Base-by-base conservation (phyloP, 2,329 filamentous ascomycete species). In the Penicillium sp. region DNA sequence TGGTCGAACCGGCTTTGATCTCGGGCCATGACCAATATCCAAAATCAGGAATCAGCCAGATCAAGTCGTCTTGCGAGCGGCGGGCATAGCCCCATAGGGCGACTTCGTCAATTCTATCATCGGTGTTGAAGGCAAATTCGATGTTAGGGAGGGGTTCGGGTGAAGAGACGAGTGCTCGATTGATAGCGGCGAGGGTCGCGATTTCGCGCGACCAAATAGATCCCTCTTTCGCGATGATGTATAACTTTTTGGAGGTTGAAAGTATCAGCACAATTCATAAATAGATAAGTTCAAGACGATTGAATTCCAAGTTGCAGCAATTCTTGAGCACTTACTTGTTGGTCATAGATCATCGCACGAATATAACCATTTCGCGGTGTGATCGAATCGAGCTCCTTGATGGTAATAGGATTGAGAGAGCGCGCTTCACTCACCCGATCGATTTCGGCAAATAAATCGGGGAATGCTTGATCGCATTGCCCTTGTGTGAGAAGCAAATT, bases 41-140 rank as follows among this genome's bases (percentile, higher is more conserved):
- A 59, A 79, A 79, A 58, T 79, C 76, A 0, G 77, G 76, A 47
- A 79, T 76, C 13, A 79, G 63, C 76, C 76, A 79, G 42, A 69
- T 65, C 16, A 71, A 58, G 13, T 68, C 63, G 43, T 75, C 70
- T 12, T 69, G 65, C 1, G 63, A 52, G 44, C 53, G 67, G 33
- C 62, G 61, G 1, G 70, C 62, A 47, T 71, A 72, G 12, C 67
- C 69, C 76, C 76, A 74, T 2, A 77, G 26, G n/a, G 62, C 53
- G 15, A 66, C 61, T 51, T 76, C 72, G 28, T 77, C 70, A 4
- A 74, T 59, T 31, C 66, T 68, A 49, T 69, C 67, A 36, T 69
- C 67, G 6, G 65, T 51, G 1, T 64, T 65, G 60, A 77, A 74
- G 38, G 70, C 67, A 49, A 78, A 78, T 54, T 78, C 75, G 31